These are phyloP conservation scores for Panus rudis DNA, from an alignment of 768 basidiomycete species.

Conservation along the genomic window DNA sequence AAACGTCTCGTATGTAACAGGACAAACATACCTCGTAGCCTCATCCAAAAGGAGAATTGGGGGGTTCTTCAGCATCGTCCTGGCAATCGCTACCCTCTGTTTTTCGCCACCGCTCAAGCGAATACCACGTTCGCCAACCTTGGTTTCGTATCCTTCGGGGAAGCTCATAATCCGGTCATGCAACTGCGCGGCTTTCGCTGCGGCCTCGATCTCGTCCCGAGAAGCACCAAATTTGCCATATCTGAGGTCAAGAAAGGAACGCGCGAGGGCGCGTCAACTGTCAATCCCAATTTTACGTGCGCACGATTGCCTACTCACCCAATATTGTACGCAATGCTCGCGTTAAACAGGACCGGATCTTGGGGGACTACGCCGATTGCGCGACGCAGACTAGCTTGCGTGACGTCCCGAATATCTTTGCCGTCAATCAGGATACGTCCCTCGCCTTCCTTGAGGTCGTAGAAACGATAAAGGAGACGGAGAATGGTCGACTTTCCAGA, in stretches of 20 bases:
- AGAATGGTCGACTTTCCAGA: conserved; percentile 80
- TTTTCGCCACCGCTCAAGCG: conserved; percentile 85
- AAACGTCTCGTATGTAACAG: background rate
- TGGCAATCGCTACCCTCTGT: conserved; percentile 82
- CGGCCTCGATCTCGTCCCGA: conserved; percentile 68
- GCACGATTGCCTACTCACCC: conserved; percentile 50
- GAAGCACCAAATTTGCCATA: conserved; percentile 74
- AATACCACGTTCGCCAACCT: conserved; percentile 86
- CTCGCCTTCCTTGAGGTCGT: conserved; percentile 76
- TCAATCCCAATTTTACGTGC: conserved; percentile 1
- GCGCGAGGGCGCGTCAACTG: background rate
- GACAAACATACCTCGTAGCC: conserved; percentile 50
- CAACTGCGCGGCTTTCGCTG: conserved; percentile 79
- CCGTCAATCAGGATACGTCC: conserved; percentile 81
- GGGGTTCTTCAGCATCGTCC: conserved; percentile 82
- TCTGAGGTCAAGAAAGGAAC: conserved; percentile 22
- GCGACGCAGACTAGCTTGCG: conserved; percentile 69
- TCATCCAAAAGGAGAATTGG: conserved; percentile 75
- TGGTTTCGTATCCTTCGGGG: conserved; percentile 82
- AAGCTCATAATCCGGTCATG: conserved; percentile 80
- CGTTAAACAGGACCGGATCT: conserved; percentile 69
- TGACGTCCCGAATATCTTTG: conserved; percentile 82
- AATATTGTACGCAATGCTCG: conserved; percentile 67
- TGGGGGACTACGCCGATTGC: conserved; percentile 91
- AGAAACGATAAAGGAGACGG: conserved; percentile 88